Conservation (phyloP, 164 flowering plant species). For the Kalanchoe fedtschenkoi region DNA sequence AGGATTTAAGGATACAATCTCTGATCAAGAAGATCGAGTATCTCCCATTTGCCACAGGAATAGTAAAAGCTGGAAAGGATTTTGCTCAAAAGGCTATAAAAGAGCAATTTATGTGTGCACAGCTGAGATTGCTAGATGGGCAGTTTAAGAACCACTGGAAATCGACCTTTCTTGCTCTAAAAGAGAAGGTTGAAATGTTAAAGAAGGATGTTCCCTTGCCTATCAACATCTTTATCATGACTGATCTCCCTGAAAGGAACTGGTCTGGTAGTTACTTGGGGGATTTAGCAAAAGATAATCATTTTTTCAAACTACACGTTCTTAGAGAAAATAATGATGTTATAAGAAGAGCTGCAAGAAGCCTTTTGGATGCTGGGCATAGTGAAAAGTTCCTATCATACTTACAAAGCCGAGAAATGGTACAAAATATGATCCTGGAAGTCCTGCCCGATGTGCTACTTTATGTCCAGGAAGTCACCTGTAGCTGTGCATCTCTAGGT, state of each 20-base stretch:
- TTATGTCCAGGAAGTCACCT: slow-evolving; percentile 66
- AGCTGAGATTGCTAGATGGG: slow-evolving; percentile 89
- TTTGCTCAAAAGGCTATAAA: slow-evolving; percentile 43
- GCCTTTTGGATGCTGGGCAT: slow-evolving; percentile 31
- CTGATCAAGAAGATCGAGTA: slow-evolving; percentile 46
- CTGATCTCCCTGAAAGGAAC: slow-evolving; percentile 75
- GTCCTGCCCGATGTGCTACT: slow-evolving; percentile 54
- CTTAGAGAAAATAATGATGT: slow-evolving; percentile 42
- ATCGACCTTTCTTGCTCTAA: slow-evolving; percentile 48
- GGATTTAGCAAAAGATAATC: slow-evolving; percentile 42
- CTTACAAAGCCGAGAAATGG: slow-evolving; percentile 11
- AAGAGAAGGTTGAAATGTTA: slow-evolving; percentile 44
- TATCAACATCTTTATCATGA: slow-evolving; percentile 72
- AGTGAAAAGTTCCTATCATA: slow-evolving; percentile 25
- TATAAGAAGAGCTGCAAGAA: slow-evolving; percentile 41
- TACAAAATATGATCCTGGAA: slow-evolving; percentile 6
- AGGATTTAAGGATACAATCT: slow-evolving; percentile 45
- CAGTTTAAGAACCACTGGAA: slow-evolving; percentile 96
- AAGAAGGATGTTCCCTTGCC: slow-evolving; percentile 28
- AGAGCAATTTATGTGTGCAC: slow-evolving; percentile 79
- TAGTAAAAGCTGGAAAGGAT: slow-evolving; percentile 49
- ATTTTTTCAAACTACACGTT: slow-evolving; percentile 38
- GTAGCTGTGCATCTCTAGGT: slow-evolving; percentile 92
- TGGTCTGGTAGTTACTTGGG: slow-evolving; percentile 78
- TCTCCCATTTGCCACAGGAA: slow-evolving; percentile 73